Base-by-base conservation (phyloP, 805 yeast genomes). In the Komagataella mondaviorum region DNA sequence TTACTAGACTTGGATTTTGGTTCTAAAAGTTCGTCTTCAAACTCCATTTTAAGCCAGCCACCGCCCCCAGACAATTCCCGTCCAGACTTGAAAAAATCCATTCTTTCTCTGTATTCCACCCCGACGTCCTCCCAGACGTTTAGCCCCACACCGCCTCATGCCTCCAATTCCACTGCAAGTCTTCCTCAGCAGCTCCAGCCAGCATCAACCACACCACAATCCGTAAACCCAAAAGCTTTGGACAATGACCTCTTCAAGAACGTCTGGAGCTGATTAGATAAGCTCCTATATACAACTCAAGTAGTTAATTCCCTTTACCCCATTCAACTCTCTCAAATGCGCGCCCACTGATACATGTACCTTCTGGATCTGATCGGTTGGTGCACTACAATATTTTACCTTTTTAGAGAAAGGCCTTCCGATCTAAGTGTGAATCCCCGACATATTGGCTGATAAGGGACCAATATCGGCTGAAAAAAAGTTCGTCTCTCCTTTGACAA, bases 41-140 rank as follows among this genome's bases (percentile, higher is more conserved):
- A 14, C 10, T 20, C 46, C 20, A 18, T 20, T 17, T 14, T 44
- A 10, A 20, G 20, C 23, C 46, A 44, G 16, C 23, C 20, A 17
- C 23, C 46, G 10, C 23, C 46, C 10, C 46, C 53, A 45, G 49
- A 55, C 47, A 56, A 56, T 51, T 49, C 73, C 39, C 76, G 96
- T 60, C 91, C 93, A 3, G 97, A 91, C 61, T 74, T 93, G 65
- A 93, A 93, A 63, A 88, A 88, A 68, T 88, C 96, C 1, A 93
- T 93, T 54, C 69, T 93, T 53, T 88, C 97, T 22, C 73, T 93
- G 51, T 93, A 93, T 64, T 79, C 95, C 1, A 77, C 86, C 2
- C 85, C 83, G 18, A 66, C 71, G 17, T 64, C 62, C n/a, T 54
- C 56, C 17, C 65, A 67, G 67, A 59, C 56, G 39, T 67, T 67